A percentile compares a stretch with the other conserved stretches of the same genome.
Evolutionary conservation across 345 rosid genomes (phyloP).

Genomic region (Firmiana major): DNA sequence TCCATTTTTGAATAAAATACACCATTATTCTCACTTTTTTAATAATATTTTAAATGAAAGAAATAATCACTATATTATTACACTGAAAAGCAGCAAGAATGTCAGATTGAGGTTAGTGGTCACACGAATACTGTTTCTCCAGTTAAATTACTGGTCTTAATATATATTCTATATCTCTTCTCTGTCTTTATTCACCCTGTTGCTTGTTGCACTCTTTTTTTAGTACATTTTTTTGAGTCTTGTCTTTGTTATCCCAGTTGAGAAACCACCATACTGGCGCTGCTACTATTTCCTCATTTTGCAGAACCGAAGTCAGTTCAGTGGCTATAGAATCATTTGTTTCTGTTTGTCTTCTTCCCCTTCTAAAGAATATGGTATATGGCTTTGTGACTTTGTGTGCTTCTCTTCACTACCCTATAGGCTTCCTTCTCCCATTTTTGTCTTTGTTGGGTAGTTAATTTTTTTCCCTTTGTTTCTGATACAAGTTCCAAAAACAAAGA

Average conservation of each 20-base stretch:
- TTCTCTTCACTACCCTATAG: slow-evolving; percentile 28
- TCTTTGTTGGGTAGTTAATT: slow-evolving; percentile 24
- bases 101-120: slow-evolving; percentile 14
- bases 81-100: neutral
- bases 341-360: slow-evolving; percentile 55
- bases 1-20: neutral
- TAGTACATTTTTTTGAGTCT: neutral
- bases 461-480: neutral
- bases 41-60: neutral
- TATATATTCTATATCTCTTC: slow-evolving; percentile 1
- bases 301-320: slow-evolving; percentile 29
- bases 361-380: slow-evolving; percentile 33
- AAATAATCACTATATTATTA: neutral
- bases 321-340: slow-evolving; percentile 17
- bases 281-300: slow-evolving; percentile 23
- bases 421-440: slow-evolving; percentile 22
- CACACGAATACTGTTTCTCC: slow-evolving; percentile 14
- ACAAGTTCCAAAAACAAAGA: slow-evolving; percentile 5
- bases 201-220: slow-evolving; percentile 24
- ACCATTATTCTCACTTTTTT: neutral
- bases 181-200: slow-evolving; percentile 29
- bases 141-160: neutral
- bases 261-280: slow-evolving; percentile 33
- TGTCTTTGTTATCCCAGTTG: slow-evolving; percentile 20
- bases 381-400: slow-evolving; percentile 20